Evolutionary conservation across 2,329 filamentous ascomycete genomes (phyloP).

Genomic region (Talaromyces verruculosus): DNA sequence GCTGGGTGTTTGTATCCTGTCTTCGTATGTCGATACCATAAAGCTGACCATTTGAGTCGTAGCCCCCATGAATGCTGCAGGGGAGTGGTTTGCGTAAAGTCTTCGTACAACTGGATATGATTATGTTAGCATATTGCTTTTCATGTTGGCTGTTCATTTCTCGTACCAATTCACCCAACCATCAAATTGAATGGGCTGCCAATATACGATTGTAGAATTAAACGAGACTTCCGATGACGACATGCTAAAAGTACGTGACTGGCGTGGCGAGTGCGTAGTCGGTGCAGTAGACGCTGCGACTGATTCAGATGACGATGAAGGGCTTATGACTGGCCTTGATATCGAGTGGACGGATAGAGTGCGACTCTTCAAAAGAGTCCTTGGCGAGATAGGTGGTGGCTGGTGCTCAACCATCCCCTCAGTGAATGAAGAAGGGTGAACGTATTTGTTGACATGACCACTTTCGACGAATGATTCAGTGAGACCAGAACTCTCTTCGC

Average conservation of each 20-base stretch:
- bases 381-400: not conserved
- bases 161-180: conserved; percentile 16
- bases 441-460: not conserved
- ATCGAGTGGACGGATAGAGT: conserved; percentile 8
- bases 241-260: conserved; percentile 2
- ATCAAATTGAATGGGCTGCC: conserved; percentile 6
- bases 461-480: conserved; percentile 10
- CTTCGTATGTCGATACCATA: not conserved
- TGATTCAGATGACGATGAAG: conserved; percentile 11
- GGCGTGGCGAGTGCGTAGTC: not conserved
- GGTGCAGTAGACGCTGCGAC: not conserved
- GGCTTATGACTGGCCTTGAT: not conserved
- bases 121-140: not conserved
- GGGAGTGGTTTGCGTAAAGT: not conserved
- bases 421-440: not conserved
- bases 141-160: not conserved
- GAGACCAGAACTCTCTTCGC: conserved; percentile 7
- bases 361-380: not conserved
- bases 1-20: not conserved
- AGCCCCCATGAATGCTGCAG: conserved; percentile 9
- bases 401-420: not conserved
- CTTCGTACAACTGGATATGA: not conserved
- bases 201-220: not conserved
- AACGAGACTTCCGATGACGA: conserved; percentile 12
- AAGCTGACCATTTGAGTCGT: conserved; percentile 8